Percentiles rank a stretch among this genome's conserved stretches.
These are phyloP conservation scores for Calocybe gangraenosa DNA, from an alignment of 768 basidiomycete species.

Conservation along the genomic window DNA sequence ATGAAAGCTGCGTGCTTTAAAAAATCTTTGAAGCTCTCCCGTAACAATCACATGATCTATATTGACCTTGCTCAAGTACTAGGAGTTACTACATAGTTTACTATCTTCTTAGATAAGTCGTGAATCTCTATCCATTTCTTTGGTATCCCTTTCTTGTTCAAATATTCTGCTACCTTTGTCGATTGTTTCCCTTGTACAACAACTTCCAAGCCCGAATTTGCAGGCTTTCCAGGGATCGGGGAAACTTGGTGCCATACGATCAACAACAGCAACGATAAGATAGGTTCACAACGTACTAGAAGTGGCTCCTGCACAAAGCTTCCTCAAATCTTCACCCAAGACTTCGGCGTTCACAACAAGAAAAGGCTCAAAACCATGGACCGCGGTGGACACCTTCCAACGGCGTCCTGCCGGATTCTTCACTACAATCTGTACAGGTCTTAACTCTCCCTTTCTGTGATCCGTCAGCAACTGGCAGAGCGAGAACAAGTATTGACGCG, in stretches of 20 bases:
- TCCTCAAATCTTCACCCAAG: constrained; percentile 76
- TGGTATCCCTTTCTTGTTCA: constrained; percentile 69
- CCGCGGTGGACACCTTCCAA: constrained; percentile 62
- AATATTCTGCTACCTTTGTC: constrained; percentile 58
- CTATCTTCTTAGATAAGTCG: constrained; percentile 49
- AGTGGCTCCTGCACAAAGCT: constrained; percentile 74
- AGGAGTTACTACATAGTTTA: constrained; percentile 10
- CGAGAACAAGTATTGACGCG: background rate
- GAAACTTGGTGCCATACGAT: constrained; percentile 40
- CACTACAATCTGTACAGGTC: constrained; percentile 62
- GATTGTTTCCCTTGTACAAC: constrained; percentile 84
- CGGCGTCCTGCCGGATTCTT: constrained; percentile 71
- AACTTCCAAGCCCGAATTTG: constrained; percentile 57
- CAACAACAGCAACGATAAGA: background rate
- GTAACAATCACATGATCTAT: background rate
- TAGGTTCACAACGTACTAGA: constrained; percentile 46
- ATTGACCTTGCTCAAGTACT: background rate
- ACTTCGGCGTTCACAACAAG: constrained; percentile 58
- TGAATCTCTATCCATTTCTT: constrained; percentile 72
- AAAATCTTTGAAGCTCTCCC: background rate
- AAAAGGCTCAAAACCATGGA: constrained; percentile 81
- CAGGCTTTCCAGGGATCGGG: constrained; percentile 51
- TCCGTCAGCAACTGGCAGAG: constrained; percentile 1
- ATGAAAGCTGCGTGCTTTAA: background rate
- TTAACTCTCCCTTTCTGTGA: constrained; percentile 70